Evolutionary conservation across 176 grass and related monocot genomes (phyloP).

Genomic region (Coix lacrymajobi): DNA sequence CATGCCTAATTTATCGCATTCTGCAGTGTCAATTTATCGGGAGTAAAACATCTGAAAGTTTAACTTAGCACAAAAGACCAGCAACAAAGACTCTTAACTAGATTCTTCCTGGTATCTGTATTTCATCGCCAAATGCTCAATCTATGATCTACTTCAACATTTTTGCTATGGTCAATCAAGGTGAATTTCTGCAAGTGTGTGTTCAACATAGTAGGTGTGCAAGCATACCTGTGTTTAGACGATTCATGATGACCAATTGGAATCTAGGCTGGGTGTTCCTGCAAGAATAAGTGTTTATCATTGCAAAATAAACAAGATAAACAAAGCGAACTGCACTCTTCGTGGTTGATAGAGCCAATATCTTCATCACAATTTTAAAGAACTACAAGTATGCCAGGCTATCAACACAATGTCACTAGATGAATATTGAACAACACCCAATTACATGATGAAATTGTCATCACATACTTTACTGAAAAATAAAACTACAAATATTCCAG

Average conservation of each 20-base stretch:
- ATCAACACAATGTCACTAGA: background rate
- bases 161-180: background rate
- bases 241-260: constrained; percentile 65
- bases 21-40: background rate
- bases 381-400: background rate
- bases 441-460: background rate
- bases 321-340: background rate
- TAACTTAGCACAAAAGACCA: background rate
- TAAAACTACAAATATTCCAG: background rate
- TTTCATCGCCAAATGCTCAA: background rate
- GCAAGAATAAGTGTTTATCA: background rate
- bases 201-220: background rate
- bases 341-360: background rate
- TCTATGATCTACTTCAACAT: background rate
- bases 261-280: constrained; percentile 60
- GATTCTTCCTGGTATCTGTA: background rate
- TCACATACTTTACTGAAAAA: background rate
- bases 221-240: constrained; percentile 48
- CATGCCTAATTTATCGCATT: background rate
- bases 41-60: background rate
- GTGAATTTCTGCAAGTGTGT: background rate
- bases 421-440: background rate
- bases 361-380: background rate
- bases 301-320: background rate
- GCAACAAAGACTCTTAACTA: background rate